These are phyloP conservation scores for Citrullus mucosospermus DNA, from an alignment of 306 rosid genomes.

Conservation along the genomic window DNA sequence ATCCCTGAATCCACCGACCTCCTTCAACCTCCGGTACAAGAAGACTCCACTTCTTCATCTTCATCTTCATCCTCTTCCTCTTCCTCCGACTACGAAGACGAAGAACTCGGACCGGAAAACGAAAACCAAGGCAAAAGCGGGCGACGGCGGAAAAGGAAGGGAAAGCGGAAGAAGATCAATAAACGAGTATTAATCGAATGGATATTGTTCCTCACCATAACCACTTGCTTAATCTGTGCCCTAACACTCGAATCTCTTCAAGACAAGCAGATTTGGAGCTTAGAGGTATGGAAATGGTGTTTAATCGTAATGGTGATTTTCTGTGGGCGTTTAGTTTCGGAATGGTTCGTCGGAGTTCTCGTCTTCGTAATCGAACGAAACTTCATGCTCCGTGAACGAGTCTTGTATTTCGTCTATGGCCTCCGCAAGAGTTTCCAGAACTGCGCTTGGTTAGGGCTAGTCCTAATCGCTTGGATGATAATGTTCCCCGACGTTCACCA, in stretches of 20 bases:
- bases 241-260: constrained; percentile 15
- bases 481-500: constrained; percentile 32
- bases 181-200: constrained; percentile 28
- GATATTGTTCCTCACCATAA: constrained; percentile 25
- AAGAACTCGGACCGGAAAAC: constrained; percentile 14
- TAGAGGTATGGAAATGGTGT: constrained; percentile 39
- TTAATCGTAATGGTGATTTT: constrained; percentile 38
- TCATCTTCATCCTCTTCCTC: constrained; percentile 3
- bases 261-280: constrained; percentile 10
- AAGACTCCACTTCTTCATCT: not conserved
- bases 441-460: constrained; percentile 37
- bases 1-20: constrained; percentile 11
- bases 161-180: constrained; percentile 21
- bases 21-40: not conserved
- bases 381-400: constrained; percentile 37
- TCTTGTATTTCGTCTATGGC: constrained; percentile 34
- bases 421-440: constrained; percentile 36
- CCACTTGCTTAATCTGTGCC: constrained; percentile 28
- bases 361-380: constrained; percentile 35
- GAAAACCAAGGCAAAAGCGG: not conserved
- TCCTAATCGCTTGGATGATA: constrained; percentile 29
- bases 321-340: constrained; percentile 35
- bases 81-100: constrained; percentile 16
- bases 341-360: constrained; percentile 26
- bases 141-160: constrained; percentile 7